Evolutionary conservation across 352 stramenopile genomes (phyloP).

Genomic region (Pythium coloratum): DNA sequence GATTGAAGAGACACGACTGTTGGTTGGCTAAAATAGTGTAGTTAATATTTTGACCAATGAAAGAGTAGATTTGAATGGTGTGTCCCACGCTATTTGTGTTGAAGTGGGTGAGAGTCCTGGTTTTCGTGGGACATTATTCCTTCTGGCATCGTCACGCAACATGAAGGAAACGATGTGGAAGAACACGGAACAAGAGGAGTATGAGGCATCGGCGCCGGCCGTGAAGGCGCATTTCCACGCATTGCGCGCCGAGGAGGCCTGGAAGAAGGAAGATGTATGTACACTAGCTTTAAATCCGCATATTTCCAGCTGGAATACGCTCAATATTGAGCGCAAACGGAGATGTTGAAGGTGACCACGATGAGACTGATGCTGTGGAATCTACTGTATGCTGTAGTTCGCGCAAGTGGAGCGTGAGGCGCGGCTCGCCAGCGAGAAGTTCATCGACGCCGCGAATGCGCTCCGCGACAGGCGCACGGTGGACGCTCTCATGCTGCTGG

Average conservation of each 20-base stretch:
- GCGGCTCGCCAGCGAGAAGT: slow-evolving; percentile 67
- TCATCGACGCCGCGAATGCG: slow-evolving; percentile 55
- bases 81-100: slow-evolving; percentile 5
- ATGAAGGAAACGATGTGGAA: slow-evolving; percentile 45
- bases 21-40: slow-evolving; percentile 14
- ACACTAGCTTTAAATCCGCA: background rate
- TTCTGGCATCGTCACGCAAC: background rate
- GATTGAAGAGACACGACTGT: slow-evolving; percentile 4
- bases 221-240: slow-evolving; percentile 85
- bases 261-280: slow-evolving; percentile 53
- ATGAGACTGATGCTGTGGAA: background rate
- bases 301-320: background rate
- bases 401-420: slow-evolving; percentile 61
- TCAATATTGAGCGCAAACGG: background rate
- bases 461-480: slow-evolving; percentile 69
- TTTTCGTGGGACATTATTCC: background rate
- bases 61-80: background rate
- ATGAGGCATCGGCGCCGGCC: slow-evolving; percentile 63
- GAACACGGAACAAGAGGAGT: slow-evolving; percentile 63
- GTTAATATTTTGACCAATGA: background rate
- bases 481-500: slow-evolving; percentile 65
- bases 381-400: slow-evolving; percentile 34
- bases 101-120: background rate
- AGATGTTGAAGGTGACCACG: slow-evolving; percentile 8
- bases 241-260: slow-evolving; percentile 61